Base-by-base conservation (phyloP, 2,329 filamentous ascomycete species). In the Zelopaecilomyces penicillatus region DNA sequence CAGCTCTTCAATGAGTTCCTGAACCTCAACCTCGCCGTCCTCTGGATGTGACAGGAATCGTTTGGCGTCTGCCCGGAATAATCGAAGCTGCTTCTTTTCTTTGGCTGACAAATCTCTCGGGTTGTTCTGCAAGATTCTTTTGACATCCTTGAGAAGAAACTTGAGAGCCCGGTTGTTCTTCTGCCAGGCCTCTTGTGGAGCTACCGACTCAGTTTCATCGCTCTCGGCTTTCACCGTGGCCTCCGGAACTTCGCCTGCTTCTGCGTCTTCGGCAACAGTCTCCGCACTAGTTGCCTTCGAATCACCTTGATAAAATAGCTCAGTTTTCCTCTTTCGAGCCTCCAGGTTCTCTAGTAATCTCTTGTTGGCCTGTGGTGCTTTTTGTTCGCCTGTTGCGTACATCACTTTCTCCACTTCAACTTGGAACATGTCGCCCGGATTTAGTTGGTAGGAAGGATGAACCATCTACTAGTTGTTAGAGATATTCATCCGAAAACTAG, bases 361-460 rank as follows among this genome's bases (percentile, higher is more conserved):
- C 19, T 51, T 45, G 42, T 57, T 46, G 3, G 42, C 50, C 54
- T 59, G 46, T 19, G 51, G 28, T 5, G 74, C 65, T 66, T 89
- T 93, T 40, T 78, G 76, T 28, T 77, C 75, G 47, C 93, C 93
- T 1, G 90, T 95, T 31, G 87, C 91, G 57, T 78, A 90, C 65
- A 98, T 75, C 45, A 98, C 93, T 55, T 83, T 81, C 34, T 95
- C 87, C 32, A 86, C 76, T 19, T 96, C 85, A 56, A 98, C 91
- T 63, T 95, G 88, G 74, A 98, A 98, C 81, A 98, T 87, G 64
- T 98, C 93, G 54, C 93, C 93, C 3, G 93, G 94, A 65, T 98
- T 98, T 34, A 98, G 78, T 52, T 89, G 82, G 65, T 98, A 98
- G 44, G 88, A 85, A 6, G 93, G 90, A 60, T 93, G 87, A 51